Conservation (phyloP, 495 filamentous ascomycete species). For the Lasiosphaeria miniovina region DNA sequence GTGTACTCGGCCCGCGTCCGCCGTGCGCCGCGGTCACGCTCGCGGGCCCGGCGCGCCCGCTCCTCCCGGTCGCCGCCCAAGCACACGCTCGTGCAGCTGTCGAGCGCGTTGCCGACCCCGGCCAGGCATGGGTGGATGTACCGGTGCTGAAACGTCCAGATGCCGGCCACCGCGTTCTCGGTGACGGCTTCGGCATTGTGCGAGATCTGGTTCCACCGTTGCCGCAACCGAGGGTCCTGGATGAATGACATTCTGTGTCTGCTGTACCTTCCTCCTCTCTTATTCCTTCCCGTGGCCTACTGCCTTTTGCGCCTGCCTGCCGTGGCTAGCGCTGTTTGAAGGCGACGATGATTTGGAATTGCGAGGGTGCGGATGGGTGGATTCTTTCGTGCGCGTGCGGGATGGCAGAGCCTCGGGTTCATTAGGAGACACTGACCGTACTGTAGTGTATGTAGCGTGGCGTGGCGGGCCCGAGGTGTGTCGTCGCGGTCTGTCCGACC, state of each 20-base stretch:
- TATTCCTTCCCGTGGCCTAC: neutral
- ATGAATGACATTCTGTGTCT: slow-evolving; percentile 50
- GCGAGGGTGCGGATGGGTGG: neutral
- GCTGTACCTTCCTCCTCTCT: neutral
- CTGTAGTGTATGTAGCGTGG: too few relatives aligned
- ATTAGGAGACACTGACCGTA: neutral
- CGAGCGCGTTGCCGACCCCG: slow-evolving; percentile 61
- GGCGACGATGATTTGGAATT: neutral
- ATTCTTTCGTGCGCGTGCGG: neutral
- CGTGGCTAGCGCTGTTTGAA: neutral
- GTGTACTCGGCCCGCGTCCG: slow-evolving; percentile 71
- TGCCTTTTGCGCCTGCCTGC: neutral
- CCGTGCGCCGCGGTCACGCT: slow-evolving; percentile 46
- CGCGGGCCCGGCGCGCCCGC: slow-evolving; percentile 61
- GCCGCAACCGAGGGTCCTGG: slow-evolving; percentile 88
- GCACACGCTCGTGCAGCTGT: slow-evolving; percentile 68
- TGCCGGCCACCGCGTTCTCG: slow-evolving; percentile 79
- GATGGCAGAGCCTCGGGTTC: neutral
- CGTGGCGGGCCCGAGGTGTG: neutral
- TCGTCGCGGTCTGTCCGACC: neutral
- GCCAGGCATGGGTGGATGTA: slow-evolving; percentile 82
- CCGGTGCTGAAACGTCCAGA: slow-evolving; percentile 82
- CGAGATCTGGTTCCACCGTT: slow-evolving; percentile 88
- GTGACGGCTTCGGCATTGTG: slow-evolving; percentile 91
- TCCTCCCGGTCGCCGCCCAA: slow-evolving; percentile 66